Evolutionary conservation across 2,329 filamentous ascomycete species (phyloP).

Genomic region (Meredithiella fracta): DNA sequence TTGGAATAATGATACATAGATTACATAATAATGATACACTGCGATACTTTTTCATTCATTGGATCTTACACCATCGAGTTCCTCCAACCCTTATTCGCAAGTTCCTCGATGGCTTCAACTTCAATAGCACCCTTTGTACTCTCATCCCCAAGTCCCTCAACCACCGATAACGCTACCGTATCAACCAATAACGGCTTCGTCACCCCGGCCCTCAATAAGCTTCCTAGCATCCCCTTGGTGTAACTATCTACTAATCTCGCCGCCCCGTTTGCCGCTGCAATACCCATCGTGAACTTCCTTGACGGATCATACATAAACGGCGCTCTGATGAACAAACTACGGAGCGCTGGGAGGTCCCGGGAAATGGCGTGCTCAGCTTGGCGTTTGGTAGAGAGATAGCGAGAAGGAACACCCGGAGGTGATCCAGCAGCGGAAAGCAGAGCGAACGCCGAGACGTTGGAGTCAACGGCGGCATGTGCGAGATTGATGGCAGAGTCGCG

Average conservation of each 20-base stretch:
- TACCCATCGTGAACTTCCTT: constrained; percentile 64
- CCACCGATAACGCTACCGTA: constrained; percentile 70
- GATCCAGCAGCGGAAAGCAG: constrained; percentile 83
- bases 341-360: constrained; percentile 54
- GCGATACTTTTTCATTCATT: constrained; percentile 9
- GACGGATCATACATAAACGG: constrained; percentile 81
- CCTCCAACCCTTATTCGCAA: constrained; percentile 74
- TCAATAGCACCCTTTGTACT: constrained; percentile 59
- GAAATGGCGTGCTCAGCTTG: constrained; percentile 70
- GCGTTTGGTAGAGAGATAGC: constrained; percentile 84
- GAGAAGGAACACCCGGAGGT: constrained; percentile 62
- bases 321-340: constrained; percentile 67
- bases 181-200: constrained; percentile 74
- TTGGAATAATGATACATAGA: background rate
- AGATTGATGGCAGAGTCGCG: constrained; percentile 72
- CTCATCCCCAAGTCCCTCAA: constrained; percentile 69
- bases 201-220: constrained; percentile 60
- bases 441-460: constrained; percentile 53
- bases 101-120: constrained; percentile 59
- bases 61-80: constrained; percentile 61
- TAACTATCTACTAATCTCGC: constrained; percentile 62
- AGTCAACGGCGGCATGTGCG: constrained; percentile 55
- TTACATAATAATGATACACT: constrained; percentile 4
- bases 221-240: constrained; percentile 58
- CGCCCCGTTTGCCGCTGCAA: constrained; percentile 61